These are phyloP conservation scores for Ceratocystis destructans DNA, from an alignment of 2,329 filamentous ascomycete species.

Conservation along the genomic window DNA sequence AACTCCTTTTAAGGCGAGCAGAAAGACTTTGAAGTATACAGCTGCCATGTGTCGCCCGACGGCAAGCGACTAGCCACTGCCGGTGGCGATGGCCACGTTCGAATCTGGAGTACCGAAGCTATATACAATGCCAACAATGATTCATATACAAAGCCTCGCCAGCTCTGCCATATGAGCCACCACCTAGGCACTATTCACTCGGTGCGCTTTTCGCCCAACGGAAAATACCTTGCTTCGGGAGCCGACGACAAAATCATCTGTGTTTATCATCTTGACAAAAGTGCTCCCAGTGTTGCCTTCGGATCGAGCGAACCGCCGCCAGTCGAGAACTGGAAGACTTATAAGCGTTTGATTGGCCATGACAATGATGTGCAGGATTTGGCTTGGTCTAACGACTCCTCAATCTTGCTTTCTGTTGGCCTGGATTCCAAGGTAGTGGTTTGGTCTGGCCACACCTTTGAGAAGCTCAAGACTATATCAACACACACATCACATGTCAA, in stretches of 20 bases:
- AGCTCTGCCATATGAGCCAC: constrained; percentile 96
- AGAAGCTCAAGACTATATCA: constrained; percentile 87
- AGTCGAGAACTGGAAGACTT: constrained; percentile 95
- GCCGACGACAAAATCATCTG: constrained; percentile 99
- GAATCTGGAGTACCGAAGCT: constrained; percentile 93
- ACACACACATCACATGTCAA: constrained; percentile 97
- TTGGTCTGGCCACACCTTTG: constrained; percentile 96
- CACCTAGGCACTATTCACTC: constrained; percentile 96
- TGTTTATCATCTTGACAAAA: constrained; percentile 81
- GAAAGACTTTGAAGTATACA: constrained; percentile 97
- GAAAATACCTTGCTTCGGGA: constrained; percentile 87
- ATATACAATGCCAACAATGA: constrained; percentile 68
- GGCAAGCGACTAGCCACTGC: constrained; percentile 84
- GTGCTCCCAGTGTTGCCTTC: constrained; percentile 65
- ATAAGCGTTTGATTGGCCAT: constrained; percentile 83
- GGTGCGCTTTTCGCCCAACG: constrained; percentile 90
- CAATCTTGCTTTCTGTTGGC: constrained; percentile 87
- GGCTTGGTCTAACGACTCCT: constrained; percentile 92
- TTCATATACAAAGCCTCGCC: constrained; percentile 63
- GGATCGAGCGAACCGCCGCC: constrained; percentile 81
- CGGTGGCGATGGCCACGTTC: constrained; percentile 91
- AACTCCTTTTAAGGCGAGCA: constrained; percentile 48
- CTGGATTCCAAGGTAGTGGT: constrained; percentile 96
- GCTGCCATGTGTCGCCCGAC: constrained; percentile 92
- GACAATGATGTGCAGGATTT: constrained; percentile 98